A percentile compares a stretch with the other conserved stretches of the same genome.
Evolutionary conservation across 768 basidiomycete genomes (phyloP).

Genomic region (Leccinellum rugosiceps): DNA sequence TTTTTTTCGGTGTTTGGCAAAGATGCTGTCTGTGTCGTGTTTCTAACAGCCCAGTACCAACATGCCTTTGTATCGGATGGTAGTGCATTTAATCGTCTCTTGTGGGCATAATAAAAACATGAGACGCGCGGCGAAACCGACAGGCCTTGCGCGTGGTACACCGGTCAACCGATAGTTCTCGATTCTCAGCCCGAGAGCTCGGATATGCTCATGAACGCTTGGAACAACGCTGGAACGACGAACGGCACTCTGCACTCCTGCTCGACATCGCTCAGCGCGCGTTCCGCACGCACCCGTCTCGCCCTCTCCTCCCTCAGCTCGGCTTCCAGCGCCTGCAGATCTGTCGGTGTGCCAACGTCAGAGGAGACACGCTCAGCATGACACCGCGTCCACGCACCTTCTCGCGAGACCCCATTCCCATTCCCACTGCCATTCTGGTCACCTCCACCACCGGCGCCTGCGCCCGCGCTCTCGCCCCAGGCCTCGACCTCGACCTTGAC

Average conservation of each 20-base stretch:
- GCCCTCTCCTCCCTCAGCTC: slow-evolving; percentile 38
- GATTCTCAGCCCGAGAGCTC: slow-evolving; percentile 27
- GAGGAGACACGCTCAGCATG: background rate
- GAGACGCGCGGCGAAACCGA: too few relatives aligned
- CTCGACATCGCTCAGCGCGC: slow-evolving; percentile 43
- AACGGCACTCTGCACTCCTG: slow-evolving; percentile 52
- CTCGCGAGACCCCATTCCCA: background rate
- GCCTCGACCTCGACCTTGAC: too few relatives aligned
- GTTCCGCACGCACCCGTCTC: slow-evolving; percentile 42
- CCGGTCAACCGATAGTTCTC: background rate
- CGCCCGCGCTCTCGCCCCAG: background rate
- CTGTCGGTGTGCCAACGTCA: slow-evolving; percentile 3
- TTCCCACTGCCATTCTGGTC: background rate
- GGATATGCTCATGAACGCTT: slow-evolving; percentile 50
- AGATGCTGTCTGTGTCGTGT: background rate
- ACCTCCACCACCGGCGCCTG: background rate
- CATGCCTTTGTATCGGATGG: slow-evolving; percentile 13
- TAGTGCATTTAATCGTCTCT: slow-evolving; percentile 10
- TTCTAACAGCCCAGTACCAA: background rate
- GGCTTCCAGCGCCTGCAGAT: slow-evolving; percentile 25
- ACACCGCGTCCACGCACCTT: slow-evolving; percentile 10
- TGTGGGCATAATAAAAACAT: slow-evolving; percentile 9
- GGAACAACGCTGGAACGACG: slow-evolving; percentile 53
- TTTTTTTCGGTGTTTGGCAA: too few relatives aligned
- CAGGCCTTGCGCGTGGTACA: too few relatives aligned